phyloP scores from a whole-genome alignment of 164 flowering plant species.

The Umbellularia californica region DNA sequence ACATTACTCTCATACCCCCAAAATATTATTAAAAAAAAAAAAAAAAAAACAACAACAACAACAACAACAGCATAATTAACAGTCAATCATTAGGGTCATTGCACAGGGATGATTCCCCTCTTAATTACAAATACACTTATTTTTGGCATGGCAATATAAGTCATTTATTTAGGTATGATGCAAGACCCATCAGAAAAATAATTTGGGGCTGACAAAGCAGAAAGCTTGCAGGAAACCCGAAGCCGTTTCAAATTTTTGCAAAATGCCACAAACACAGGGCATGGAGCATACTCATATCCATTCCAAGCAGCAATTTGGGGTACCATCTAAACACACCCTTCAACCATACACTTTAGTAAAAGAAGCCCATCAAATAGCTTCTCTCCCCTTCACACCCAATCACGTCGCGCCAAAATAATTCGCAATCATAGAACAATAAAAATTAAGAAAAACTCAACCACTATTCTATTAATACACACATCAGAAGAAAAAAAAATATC shows the following conservation, averaged over 20 bases:
- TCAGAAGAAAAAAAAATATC: not conserved
- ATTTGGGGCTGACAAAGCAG: not conserved
- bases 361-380: too few relatives aligned
- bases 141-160: not conserved
- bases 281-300: too few relatives aligned
- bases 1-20: not conserved
- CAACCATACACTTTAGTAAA: too few relatives aligned
- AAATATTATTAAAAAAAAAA: too few relatives aligned
- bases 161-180: not conserved
- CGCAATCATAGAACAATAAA: not conserved
- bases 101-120: not conserved
- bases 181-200: too few relatives aligned
- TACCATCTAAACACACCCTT: too few relatives aligned
- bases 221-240: not conserved
- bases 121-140: not conserved
- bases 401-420: too few relatives aligned
- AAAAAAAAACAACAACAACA: too few relatives aligned
- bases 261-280: too few relatives aligned
- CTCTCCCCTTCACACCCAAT: too few relatives aligned
- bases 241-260: not conserved
- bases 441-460: not conserved
- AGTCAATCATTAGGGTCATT: not conserved
- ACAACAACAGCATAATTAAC: not conserved
- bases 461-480: not conserved
- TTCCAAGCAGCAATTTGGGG: too few relatives aligned